These are phyloP conservation scores for Phragmites australis DNA, from an alignment of 176 grass and related monocot species.

Conservation along the genomic window DNA sequence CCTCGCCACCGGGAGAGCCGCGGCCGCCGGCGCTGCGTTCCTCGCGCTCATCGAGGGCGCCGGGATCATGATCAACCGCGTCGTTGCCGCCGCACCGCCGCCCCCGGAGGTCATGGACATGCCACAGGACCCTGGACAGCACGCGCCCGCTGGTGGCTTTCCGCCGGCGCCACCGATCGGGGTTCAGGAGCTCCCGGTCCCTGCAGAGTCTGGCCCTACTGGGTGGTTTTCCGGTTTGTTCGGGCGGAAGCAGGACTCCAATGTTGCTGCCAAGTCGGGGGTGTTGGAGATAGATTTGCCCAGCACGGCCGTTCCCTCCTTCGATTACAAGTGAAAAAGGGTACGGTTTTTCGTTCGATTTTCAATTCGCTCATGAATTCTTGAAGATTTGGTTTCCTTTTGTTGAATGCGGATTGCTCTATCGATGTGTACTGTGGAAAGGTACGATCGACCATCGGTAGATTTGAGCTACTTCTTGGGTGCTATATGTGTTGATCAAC, in stretches of 20 bases:
- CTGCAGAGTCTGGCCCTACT: background rate
- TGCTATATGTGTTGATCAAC: too few relatives aligned
- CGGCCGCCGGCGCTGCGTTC: conserved; percentile 13
- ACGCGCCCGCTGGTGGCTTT: background rate
- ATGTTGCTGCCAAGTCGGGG: background rate
- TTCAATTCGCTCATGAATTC: background rate
- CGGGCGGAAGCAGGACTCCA: conserved; percentile 24
- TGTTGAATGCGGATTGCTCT: background rate
- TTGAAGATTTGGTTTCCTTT: background rate
- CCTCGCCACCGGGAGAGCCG: conserved; percentile 12
- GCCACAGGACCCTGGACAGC: background rate
- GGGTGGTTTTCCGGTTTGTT: conserved; percentile 48
- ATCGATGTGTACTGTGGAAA: too few relatives aligned
- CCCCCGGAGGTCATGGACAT: conserved; percentile 18
- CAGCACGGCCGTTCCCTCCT: background rate
- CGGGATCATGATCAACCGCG: conserved; percentile 50
- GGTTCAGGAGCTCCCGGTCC: background rate
- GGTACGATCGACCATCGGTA: too few relatives aligned
- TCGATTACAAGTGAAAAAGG: conserved; percentile 26
- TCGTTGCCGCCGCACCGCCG: background rate
- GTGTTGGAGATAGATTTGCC: conserved; percentile 37
- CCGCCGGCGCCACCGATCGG: background rate
- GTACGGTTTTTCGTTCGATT: background rate
- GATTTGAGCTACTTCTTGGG: too few relatives aligned
- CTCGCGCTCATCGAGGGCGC: conserved; percentile 49